Conservation (phyloP, 2,329 filamentous ascomycete species). For the Fusarium robinianum region DNA sequence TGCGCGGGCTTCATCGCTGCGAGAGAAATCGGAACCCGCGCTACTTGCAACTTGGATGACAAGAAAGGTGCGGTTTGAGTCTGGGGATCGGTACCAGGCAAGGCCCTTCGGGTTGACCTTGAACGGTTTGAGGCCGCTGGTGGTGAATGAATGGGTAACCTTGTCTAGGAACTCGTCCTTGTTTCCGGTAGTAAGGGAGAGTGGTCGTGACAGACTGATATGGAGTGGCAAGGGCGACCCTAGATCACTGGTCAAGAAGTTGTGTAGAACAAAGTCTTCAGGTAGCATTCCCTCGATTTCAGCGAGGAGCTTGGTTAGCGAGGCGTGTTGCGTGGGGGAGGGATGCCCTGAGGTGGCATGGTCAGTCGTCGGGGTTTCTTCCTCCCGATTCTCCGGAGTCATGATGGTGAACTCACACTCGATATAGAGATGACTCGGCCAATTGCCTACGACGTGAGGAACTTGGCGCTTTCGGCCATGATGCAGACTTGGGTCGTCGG, state of each 20-base stretch:
- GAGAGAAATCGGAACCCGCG: background rate
- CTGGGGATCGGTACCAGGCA: conserved; percentile 57
- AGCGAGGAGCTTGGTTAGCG: conserved; percentile 51
- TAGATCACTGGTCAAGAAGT: conserved; percentile 76
- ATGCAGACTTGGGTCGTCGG: conserved; percentile 83
- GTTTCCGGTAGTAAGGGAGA: conserved; percentile 73
- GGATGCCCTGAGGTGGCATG: conserved; percentile 64
- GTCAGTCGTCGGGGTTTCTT: too few species aligned
- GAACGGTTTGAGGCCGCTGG: conserved; percentile 40
- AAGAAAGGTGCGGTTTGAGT: conserved; percentile 78
- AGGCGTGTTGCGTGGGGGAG: conserved; percentile 49
- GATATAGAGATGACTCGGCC: conserved; percentile 90
- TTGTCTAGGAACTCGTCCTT: conserved; percentile 69
- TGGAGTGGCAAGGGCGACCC: conserved; percentile 81
- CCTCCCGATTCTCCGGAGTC: too few species aligned
- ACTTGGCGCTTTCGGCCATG: conserved; percentile 80
- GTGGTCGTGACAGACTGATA: conserved; percentile 83
- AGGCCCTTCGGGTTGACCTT: conserved; percentile 46
- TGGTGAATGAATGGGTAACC: conserved; percentile 51
- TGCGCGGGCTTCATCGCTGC: conserved; percentile 13
- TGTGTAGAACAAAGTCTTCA: conserved; percentile 56
- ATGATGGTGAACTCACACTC: conserved; percentile 71
- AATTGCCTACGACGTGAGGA: conserved; percentile 86
- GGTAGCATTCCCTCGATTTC: conserved; percentile 42
- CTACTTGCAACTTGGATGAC: conserved; percentile 66